Conservation (phyloP, 176 grass and related monocot species). For the Zea luxurians region DNA sequence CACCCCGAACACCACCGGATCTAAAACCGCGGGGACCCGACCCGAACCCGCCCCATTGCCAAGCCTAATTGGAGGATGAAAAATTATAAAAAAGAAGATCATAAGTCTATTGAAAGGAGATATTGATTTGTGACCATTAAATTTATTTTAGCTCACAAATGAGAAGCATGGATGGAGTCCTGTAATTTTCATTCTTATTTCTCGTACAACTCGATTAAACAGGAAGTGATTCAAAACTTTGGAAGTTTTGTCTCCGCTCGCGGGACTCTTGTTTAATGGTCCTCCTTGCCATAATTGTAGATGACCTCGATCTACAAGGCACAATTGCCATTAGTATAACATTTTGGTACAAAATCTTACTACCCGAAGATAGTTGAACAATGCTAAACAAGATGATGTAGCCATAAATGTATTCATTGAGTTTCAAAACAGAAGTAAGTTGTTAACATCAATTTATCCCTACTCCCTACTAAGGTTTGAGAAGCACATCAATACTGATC, state of each 20-base stretch:
- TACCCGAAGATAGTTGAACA: background rate
- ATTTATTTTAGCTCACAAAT: background rate
- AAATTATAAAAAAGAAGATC: too few species aligned
- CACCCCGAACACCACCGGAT: too few species aligned
- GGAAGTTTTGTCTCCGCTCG: conserved; percentile 35
- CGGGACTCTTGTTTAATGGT: conserved; percentile 26
- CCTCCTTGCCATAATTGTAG: conserved; percentile 91
- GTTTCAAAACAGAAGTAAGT: conserved; percentile 17
- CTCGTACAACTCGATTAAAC: conserved; percentile 34
- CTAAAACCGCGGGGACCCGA: too few species aligned
- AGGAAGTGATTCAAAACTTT: conserved; percentile 22
- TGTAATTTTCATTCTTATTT: conserved; percentile 50
- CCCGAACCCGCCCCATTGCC: too few species aligned
- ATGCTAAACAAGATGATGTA: background rate
- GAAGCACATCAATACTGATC: conserved; percentile 1
- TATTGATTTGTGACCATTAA: too few species aligned
- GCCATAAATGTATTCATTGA: background rate
- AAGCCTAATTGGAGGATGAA: too few species aligned
- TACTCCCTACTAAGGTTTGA: conserved; percentile 9
- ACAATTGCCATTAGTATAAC: background rate
- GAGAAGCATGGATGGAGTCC: background rate
- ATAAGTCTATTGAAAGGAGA: too few species aligned
- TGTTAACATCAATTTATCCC: background rate
- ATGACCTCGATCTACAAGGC: conserved; percentile 83
- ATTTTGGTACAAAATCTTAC: background rate